These are phyloP conservation scores for Lecanicillium sp. DNA, from an alignment of 2,329 filamentous ascomycete genomes.

Conservation along the genomic window DNA sequence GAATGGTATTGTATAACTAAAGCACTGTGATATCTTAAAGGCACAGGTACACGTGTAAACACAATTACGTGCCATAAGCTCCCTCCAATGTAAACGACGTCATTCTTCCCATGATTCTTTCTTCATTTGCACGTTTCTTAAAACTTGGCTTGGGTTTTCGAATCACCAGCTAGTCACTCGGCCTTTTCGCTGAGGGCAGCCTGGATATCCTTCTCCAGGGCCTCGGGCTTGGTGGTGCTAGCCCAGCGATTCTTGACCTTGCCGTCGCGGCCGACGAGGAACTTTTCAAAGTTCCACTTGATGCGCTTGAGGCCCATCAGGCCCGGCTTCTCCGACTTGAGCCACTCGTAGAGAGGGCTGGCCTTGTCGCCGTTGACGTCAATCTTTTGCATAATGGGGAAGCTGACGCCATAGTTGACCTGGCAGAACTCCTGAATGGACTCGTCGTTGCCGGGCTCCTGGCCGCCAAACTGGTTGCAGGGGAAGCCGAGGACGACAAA, in stretches of 20 bases:
- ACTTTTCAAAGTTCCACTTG: constrained; percentile 99
- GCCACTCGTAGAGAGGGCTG: constrained; percentile 71
- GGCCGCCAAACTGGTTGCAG: constrained; percentile 92
- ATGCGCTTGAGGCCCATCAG: constrained; percentile 81
- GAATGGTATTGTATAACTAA: no score
- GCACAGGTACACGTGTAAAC: no score
- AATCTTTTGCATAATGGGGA: constrained; percentile 85
- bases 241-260: constrained; percentile 82
- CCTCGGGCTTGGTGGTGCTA: constrained; percentile 79
- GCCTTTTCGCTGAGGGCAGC: constrained; percentile 58
- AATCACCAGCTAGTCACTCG: not conserved
- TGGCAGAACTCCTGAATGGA: constrained; percentile 82
- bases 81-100: no score
- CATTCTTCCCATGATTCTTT: no score
- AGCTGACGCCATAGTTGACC: constrained; percentile 84
- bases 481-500: constrained; percentile 92
- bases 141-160: no score
- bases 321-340: constrained; percentile 68
- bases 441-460: constrained; percentile 80
- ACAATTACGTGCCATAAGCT: no score
- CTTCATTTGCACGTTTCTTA: no score
- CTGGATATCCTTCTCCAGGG: constrained; percentile 66
- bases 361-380: constrained; percentile 87
- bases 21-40: no score
- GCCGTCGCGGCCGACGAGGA: constrained; percentile 79